These are phyloP conservation scores for Flagelloscypha sp. DNA, from an alignment of 768 basidiomycete species.

Conservation along the genomic window DNA sequence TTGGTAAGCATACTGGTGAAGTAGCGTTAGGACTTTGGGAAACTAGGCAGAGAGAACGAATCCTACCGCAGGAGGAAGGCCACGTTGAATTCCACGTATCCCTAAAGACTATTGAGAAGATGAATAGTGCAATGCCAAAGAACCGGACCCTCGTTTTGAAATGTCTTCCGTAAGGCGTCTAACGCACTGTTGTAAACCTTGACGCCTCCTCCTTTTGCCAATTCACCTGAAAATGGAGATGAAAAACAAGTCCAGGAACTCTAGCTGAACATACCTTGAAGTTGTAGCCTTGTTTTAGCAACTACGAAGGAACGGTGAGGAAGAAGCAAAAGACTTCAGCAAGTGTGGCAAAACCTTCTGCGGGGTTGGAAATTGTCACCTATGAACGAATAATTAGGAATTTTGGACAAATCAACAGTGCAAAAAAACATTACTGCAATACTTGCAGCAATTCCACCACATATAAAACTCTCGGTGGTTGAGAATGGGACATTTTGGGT, in stretches of 20 bases:
- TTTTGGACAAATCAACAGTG: conserved; percentile 1
- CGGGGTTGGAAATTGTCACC: conserved; percentile 77
- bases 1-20: conserved; percentile 78
- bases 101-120: too few species aligned
- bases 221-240: conserved; percentile 72
- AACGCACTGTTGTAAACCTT: conserved; percentile 59
- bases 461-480: conserved; percentile 74
- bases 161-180: conserved; percentile 84
- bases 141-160: conserved; percentile 88
- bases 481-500: too few species aligned
- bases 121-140: too few species aligned
- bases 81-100: conserved; percentile 85
- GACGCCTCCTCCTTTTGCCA: conserved; percentile 41
- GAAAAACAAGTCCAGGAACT: conserved; percentile 65
- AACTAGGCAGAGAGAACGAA: not conserved
- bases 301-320: conserved; percentile 39
- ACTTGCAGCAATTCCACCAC: conserved; percentile 87
- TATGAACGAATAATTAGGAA: conserved; percentile 20
- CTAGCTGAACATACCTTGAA: conserved; percentile 83
- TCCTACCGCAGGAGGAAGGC: conserved; percentile 80
- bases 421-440: conserved; percentile 58
- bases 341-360: conserved; percentile 34
- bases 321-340: conserved; percentile 2
- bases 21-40: conserved; percentile 14
- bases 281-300: conserved; percentile 90